A percentile compares a stretch with the other conserved stretches of the same genome.
Conservation (phyloP, 2,329 filamentous ascomycete genomes). For the Arthrobotrys megalospora region DNA sequence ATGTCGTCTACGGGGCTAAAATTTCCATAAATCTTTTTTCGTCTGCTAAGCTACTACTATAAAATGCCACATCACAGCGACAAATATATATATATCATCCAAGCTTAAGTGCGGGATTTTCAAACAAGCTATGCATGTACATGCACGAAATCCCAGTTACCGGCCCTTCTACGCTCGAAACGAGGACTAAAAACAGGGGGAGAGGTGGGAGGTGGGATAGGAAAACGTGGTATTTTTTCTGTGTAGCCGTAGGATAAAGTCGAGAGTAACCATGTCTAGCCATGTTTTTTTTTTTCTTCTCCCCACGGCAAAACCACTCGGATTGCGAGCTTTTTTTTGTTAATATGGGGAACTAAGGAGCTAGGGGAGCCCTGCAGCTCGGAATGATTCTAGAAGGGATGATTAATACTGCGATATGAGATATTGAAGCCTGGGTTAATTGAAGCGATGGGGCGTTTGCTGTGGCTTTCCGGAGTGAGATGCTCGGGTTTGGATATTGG, state of each 20-base stretch:
- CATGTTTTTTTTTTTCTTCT: not conserved
- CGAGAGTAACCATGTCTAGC: constrained; percentile 29
- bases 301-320: constrained; percentile 19
- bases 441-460: constrained; percentile 12
- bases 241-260: constrained; percentile 52
- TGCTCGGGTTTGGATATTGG: not conserved
- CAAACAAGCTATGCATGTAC: constrained; percentile 20
- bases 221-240: constrained; percentile 48
- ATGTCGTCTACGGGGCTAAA: constrained; percentile 4
- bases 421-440: constrained; percentile 4
- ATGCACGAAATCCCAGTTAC: constrained; percentile 37
- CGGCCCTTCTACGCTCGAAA: constrained; percentile 31
- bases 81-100: constrained; percentile 2
- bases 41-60: not conserved
- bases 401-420: not conserved
- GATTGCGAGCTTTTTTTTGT: constrained; percentile 25
- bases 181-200: constrained; percentile 23
- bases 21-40: not conserved
- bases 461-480: constrained; percentile 16
- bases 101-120: constrained; percentile 27
- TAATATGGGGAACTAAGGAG: constrained; percentile 19
- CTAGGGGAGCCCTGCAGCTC: constrained; percentile 18
- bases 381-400: constrained; percentile 30
- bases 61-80: constrained; percentile 20
- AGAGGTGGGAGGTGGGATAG: not conserved